phyloP scores from a whole-genome alignment of 805 yeast species.

The Candida michaelii region DNA sequence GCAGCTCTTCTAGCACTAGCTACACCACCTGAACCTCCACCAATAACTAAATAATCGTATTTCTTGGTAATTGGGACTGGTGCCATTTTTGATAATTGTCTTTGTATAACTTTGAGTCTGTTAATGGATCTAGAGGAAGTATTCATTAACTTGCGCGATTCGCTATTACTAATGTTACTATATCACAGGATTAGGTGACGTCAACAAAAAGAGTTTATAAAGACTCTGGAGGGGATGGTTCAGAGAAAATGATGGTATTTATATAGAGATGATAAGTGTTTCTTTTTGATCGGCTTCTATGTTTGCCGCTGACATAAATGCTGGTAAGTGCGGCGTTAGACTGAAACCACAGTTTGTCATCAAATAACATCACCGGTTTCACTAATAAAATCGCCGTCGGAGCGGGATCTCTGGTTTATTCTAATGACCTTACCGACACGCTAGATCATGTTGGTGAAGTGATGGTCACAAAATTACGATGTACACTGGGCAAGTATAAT shows the following conservation, averaged over 20 bases:
- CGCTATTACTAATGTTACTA: background rate
- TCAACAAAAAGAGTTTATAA: background rate
- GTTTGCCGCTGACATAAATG: background rate
- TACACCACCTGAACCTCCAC: constrained; percentile 99
- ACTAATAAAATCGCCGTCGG: no score
- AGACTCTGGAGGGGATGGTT: background rate
- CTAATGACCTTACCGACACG: no score
- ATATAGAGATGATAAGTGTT: no score
- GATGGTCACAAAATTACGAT: no score
- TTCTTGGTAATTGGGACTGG: constrained; percentile 38
- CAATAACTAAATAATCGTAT: constrained; percentile 91
- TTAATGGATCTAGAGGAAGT: constrained; percentile 7
- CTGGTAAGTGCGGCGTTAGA: background rate
- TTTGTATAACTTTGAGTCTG: constrained; percentile 24
- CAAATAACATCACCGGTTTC: no score
- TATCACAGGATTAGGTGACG: background rate
- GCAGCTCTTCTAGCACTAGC: constrained; percentile 99
- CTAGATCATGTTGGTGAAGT: no score
- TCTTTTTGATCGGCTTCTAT: no score
- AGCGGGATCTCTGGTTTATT: no score
- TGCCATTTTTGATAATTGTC: constrained; percentile 51
- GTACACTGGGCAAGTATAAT: no score
- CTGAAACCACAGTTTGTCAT: constrained; percentile 1
- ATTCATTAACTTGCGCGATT: constrained; percentile 13
- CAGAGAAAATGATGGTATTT: no score